A percentile compares a stretch with the other conserved stretches of the same genome.
phyloP scores from a whole-genome alignment of 139 green algal species.

The Chara braunii region DNA sequence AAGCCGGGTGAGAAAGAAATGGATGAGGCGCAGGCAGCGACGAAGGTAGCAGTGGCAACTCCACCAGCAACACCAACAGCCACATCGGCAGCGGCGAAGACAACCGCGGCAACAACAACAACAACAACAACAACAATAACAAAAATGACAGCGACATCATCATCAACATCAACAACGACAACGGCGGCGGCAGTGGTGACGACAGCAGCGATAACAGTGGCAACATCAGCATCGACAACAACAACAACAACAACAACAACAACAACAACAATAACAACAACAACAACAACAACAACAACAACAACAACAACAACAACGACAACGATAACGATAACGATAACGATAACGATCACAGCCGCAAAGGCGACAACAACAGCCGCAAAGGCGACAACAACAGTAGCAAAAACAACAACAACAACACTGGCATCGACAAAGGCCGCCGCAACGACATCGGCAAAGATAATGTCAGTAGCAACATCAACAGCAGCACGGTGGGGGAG shows the following conservation, averaged over 20 bases:
- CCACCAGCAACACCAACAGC: too few species aligned
- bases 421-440: background rate
- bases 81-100: too few species aligned
- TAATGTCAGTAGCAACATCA: background rate
- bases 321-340: background rate
- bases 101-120: too few species aligned
- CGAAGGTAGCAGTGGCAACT: too few species aligned
- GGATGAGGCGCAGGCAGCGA: too few species aligned
- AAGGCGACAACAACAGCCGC: background rate
- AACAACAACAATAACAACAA: background rate
- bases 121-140: background rate
- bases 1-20: too few species aligned
- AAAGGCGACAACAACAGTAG: background rate
- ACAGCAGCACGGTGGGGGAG: background rate
- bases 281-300: background rate
- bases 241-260: background rate
- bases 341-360: background rate
- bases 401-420: background rate
- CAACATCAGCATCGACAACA: background rate
- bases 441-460: background rate
- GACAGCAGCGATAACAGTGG: background rate
- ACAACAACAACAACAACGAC: background rate
- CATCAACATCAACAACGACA: constrained; percentile 1
- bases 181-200: background rate
- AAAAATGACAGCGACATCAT: background rate